These are phyloP conservation scores for Magnolia changhungtana DNA, from an alignment of 164 flowering plant species.

Conservation along the genomic window DNA sequence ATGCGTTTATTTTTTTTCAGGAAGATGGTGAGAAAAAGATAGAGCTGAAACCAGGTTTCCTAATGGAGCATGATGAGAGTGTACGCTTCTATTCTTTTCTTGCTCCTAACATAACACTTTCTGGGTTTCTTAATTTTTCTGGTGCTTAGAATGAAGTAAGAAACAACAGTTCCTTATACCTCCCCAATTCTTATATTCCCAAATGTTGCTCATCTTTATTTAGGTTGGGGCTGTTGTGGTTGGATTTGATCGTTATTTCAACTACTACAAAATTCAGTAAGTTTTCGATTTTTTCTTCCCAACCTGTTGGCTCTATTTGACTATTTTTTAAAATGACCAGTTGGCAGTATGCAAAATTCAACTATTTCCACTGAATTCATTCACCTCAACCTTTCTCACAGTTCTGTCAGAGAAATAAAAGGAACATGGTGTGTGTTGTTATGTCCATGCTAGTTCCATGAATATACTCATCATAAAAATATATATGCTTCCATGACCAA, in stretches of 20 bases:
- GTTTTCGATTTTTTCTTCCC: slow-evolving; percentile 18
- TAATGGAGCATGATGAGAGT: slow-evolving; percentile 90
- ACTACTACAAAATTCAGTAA: slow-evolving; percentile 96
- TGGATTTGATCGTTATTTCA: slow-evolving; percentile 95
- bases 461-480: no score
- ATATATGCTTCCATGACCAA: no score
- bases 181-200: slow-evolving; percentile 8
- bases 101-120: background rate
- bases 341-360: background rate
- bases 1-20: slow-evolving; percentile 31
- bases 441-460: no score
- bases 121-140: background rate
- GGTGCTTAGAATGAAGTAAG: background rate
- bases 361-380: no score
- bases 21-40: slow-evolving; percentile 90
- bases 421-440: no score
- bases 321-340: background rate
- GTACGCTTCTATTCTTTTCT: slow-evolving; percentile 35
- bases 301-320: background rate
- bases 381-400: no score
- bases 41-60: slow-evolving; percentile 90
- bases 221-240: slow-evolving; percentile 99
- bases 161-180: background rate
- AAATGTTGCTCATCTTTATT: slow-evolving; percentile 15
- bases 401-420: no score